A percentile compares a stretch with the other conserved stretches of the same genome.
Conservation (phyloP, 192 early-diverging fungal genomes). For the Funneliformis geosporum region DNA sequence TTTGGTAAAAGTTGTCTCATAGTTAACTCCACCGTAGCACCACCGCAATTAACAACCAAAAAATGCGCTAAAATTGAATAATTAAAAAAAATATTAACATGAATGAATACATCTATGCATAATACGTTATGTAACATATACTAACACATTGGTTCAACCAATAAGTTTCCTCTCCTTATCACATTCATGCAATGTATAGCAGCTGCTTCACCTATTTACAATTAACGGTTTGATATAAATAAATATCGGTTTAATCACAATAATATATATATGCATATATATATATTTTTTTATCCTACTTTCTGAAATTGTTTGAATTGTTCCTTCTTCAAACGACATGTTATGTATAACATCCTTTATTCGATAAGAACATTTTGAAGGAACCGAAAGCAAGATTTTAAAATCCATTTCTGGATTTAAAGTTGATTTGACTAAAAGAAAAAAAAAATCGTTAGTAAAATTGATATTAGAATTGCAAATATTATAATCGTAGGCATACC, state of each 20-base stretch:
- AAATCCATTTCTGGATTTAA: background rate
- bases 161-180: background rate
- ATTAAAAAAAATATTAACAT: background rate
- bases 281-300: background rate
- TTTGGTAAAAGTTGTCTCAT: constrained; percentile 13
- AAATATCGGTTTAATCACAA: background rate
- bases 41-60: constrained; percentile 47
- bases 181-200: constrained; percentile 3
- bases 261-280: no score
- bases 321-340: constrained; percentile 33
- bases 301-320: background rate
- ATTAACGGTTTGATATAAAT: no score
- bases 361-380: background rate
- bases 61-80: constrained; percentile 17
- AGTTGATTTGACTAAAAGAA: no score
- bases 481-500: no score
- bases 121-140: background rate
- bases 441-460: background rate
- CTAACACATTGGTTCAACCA: background rate
- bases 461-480: background rate
- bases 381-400: background rate
- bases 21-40: constrained; percentile 45
- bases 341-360: constrained; percentile 54
- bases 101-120: no score
- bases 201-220: constrained; percentile 8